Evolutionary conservation across 2,329 filamentous ascomycete genomes (phyloP).

Genomic region (Penicillium freii): DNA sequence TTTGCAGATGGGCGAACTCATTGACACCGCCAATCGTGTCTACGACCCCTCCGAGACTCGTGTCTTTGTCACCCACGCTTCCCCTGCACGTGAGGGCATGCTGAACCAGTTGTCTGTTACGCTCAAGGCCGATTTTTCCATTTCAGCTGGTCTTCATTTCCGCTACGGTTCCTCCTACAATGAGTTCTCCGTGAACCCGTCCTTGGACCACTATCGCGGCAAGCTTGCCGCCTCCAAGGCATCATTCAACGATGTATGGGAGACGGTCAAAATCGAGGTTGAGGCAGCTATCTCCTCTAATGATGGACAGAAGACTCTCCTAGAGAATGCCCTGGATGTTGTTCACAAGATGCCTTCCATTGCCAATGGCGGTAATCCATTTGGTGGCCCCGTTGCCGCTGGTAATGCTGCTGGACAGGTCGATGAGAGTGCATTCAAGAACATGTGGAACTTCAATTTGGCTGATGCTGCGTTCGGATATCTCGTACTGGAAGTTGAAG

Average conservation of each 20-base stretch:
- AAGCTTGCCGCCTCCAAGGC: slow-evolving; percentile 97
- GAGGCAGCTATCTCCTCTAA: slow-evolving; percentile 92
- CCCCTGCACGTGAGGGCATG: slow-evolving; percentile 91
- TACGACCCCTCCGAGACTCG: slow-evolving; percentile 98
- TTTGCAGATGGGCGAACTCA: slow-evolving; percentile 94
- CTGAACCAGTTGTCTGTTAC: slow-evolving; percentile 97
- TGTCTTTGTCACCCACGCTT: slow-evolving; percentile 94
- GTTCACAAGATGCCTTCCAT: slow-evolving; percentile 98
- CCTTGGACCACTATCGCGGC: slow-evolving; percentile 94
- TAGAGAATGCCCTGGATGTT: slow-evolving; percentile 86
- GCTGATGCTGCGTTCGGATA: slow-evolving; percentile 97
- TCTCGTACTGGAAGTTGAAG: slow-evolving; percentile 90
- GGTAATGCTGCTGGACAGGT: slow-evolving; percentile 76
- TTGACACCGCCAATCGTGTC: slow-evolving; percentile 96
- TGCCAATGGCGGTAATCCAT: slow-evolving; percentile 93
- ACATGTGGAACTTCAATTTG: slow-evolving; percentile 99
- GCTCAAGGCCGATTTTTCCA: slow-evolving; percentile 95
- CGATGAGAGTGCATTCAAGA: slow-evolving; percentile 98
- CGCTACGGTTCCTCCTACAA: slow-evolving; percentile 99
- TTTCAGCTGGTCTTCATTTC: slow-evolving; percentile 97
- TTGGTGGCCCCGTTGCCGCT: slow-evolving; percentile 78
- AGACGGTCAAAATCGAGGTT: slow-evolving; percentile 94
- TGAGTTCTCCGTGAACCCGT: slow-evolving; percentile 98
- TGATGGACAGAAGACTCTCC: slow-evolving; percentile 85
- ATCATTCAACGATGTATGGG: slow-evolving; percentile 99